Conservation (phyloP, 2,329 filamentous ascomycete genomes). For the Penicillium glabrum region DNA sequence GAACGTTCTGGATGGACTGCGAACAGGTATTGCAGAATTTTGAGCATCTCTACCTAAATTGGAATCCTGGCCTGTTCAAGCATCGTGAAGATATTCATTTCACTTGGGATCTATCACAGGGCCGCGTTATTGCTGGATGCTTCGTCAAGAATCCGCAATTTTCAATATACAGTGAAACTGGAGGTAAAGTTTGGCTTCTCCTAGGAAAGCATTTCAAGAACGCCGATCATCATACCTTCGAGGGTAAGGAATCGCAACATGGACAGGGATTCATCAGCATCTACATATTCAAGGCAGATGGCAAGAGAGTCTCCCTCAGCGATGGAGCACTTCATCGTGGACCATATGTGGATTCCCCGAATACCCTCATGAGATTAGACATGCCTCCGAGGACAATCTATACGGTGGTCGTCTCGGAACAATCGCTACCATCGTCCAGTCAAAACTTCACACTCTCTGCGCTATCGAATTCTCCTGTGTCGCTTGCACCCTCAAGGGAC, state of each 20-base stretch:
- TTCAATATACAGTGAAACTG: constrained; percentile 51
- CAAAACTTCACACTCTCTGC: constrained; percentile 88
- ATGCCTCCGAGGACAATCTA: constrained; percentile 53
- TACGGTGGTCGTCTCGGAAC: constrained; percentile 72
- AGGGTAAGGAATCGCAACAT: constrained; percentile 35
- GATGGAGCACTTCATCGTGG: constrained; percentile 71
- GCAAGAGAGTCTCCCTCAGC: constrained; percentile 70
- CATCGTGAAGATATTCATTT: constrained; percentile 89
- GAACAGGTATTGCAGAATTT: constrained; percentile 89
- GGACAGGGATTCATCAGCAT: constrained; percentile 82
- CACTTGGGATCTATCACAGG: constrained; percentile 66
- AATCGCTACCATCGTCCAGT: constrained; percentile 68
- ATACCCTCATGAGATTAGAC: constrained; percentile 78
- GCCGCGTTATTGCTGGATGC: constrained; percentile 67
- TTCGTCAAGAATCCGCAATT: constrained; percentile 67
- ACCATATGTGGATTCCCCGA: constrained; percentile 91
- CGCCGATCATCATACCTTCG: constrained; percentile 52
- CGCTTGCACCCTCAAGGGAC: constrained; percentile 62
- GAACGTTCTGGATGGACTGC: constrained; percentile 92
- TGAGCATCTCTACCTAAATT: constrained; percentile 94
- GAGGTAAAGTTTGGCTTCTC: constrained; percentile 76
- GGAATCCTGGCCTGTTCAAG: constrained; percentile 84
- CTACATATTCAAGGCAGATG: constrained; percentile 72
- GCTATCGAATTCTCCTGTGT: constrained; percentile 67
- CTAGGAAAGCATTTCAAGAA: constrained; percentile 83